Percentiles rank a stretch among this genome's conserved stretches.
These are phyloP conservation scores for Rosa persica DNA, from an alignment of 306 rosid species.

Conservation along the genomic window DNA sequence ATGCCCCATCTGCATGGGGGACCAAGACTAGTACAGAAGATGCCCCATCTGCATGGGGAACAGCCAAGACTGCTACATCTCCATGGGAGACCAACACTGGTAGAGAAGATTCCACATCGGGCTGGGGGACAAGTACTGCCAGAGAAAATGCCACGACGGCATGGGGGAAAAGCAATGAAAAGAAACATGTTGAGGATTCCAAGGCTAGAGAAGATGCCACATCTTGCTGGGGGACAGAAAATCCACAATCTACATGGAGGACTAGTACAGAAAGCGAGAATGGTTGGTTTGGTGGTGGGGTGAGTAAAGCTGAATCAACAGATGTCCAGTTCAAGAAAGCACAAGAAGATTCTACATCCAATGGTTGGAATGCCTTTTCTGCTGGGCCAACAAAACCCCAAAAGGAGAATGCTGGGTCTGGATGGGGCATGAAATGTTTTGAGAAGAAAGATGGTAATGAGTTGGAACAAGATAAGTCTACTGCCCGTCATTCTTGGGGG, in stretches of 20 bases:
- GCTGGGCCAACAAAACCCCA: background rate
- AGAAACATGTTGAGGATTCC: too few species aligned
- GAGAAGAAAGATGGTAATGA: background rate
- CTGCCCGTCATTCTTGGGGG: background rate
- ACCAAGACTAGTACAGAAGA: background rate
- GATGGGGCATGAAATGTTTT: constrained; percentile 23
- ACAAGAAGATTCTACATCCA: constrained; percentile 13
- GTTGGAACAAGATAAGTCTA: background rate
- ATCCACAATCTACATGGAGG: background rate
- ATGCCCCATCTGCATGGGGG: constrained; percentile 2
- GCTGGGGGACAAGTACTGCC: background rate
- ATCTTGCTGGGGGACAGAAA: constrained; percentile 3
- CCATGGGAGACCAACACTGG: too few species aligned
- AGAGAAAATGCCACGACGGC: constrained; percentile 10
- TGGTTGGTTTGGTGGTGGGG: constrained; percentile 14
- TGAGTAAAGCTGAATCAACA: constrained; percentile 19
- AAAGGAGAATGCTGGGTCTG: constrained; percentile 21
- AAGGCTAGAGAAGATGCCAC: background rate
- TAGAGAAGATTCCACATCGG: background rate
- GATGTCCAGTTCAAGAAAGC: constrained; percentile 20
- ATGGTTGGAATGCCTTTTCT: constrained; percentile 16
- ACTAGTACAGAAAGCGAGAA: background rate
- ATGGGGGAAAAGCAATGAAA: background rate
- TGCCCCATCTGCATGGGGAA: constrained; percentile 14
- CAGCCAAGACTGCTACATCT: background rate